These are phyloP conservation scores for Yamadazyma spencermartinsiae DNA, from an alignment of 1,139 yeast genomes.

Conservation along the genomic window DNA sequence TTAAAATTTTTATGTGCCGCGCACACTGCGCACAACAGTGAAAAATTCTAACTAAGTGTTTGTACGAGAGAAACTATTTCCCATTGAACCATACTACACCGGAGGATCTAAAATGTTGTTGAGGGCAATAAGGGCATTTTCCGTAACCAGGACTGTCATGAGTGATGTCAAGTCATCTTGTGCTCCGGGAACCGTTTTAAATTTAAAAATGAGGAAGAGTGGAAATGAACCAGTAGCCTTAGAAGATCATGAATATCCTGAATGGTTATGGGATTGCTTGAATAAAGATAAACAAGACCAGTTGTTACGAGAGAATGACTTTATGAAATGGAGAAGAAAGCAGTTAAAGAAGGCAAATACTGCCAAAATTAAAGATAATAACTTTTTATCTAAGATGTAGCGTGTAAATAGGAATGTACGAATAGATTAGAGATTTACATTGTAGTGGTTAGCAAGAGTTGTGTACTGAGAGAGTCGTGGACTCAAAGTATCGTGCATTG, in stretches of 20 bases:
- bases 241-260: constrained; percentile 87
- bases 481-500: no score
- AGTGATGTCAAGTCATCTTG: constrained; percentile 39
- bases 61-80: no score
- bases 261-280: constrained; percentile 90
- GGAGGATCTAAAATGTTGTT: no score
- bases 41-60: constrained; percentile 8
- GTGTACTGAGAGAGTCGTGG: no score
- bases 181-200: constrained; percentile 77
- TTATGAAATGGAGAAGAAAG: constrained; percentile 67
- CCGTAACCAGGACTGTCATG: background rate
- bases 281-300: constrained; percentile 59
- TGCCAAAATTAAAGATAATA: constrained; percentile 70
- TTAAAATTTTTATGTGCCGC: constrained; percentile 11
- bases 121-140: background rate
- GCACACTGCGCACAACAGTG: constrained; percentile 7
- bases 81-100: no score
- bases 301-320: constrained; percentile 55
- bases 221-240: constrained; percentile 91
- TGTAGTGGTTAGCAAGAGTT: no score
- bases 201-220: constrained; percentile 71
- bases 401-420: background rate
- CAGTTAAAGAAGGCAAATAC: constrained; percentile 68
- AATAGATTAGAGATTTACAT: no score
- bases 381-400: constrained; percentile 61